phyloP scores from a whole-genome alignment of 1,284 basidiomycete genomes.

The Rhodotorula sp. region DNA sequence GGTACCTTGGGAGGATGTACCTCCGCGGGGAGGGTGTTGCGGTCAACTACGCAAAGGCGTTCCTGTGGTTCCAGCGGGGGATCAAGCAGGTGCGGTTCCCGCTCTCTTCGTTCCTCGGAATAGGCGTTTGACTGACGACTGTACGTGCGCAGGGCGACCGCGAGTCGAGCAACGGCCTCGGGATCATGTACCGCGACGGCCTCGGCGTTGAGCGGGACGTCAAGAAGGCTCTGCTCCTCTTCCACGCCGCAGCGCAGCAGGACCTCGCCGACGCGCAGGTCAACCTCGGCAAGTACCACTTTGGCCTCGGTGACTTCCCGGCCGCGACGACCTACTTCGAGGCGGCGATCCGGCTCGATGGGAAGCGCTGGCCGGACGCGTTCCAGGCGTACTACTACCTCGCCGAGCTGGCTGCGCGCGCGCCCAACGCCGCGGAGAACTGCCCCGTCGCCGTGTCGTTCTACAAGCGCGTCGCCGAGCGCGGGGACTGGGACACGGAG shows the following conservation, averaged over 20 bases:
- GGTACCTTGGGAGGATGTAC: conserved; percentile 88
- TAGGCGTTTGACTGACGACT: not conserved
- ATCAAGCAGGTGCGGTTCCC: conserved; percentile 59
- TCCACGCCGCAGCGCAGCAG: conserved; percentile 75
- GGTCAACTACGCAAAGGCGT: conserved; percentile 70
- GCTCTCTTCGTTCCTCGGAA: not conserved
- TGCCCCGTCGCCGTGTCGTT: conserved; percentile 85
- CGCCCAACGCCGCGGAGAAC: conserved; percentile 52
- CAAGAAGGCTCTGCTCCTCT: conserved; percentile 65
- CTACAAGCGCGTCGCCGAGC: conserved; percentile 84
- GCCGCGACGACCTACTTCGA: conserved; percentile 74
- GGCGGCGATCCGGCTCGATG: conserved; percentile 72
- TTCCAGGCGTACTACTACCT: conserved; percentile 93
- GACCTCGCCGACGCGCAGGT: conserved; percentile 89
- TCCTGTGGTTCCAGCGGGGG: conserved; percentile 92
- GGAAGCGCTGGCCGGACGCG: conserved; percentile 58
- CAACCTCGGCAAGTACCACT: conserved; percentile 81
- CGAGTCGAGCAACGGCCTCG: conserved; percentile 84
- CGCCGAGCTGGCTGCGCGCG: conserved; percentile 68
- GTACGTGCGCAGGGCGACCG: conserved; percentile 64
- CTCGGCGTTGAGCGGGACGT: conserved; percentile 63
- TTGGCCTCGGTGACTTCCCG: conserved; percentile 65
- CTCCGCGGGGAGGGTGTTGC: conserved; percentile 89
- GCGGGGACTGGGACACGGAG: conserved; percentile 80
- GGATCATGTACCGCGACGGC: conserved; percentile 89